Evolutionary conservation across 805 yeast species (phyloP).

Genomic region (Maudiozyma bulderi): DNA sequence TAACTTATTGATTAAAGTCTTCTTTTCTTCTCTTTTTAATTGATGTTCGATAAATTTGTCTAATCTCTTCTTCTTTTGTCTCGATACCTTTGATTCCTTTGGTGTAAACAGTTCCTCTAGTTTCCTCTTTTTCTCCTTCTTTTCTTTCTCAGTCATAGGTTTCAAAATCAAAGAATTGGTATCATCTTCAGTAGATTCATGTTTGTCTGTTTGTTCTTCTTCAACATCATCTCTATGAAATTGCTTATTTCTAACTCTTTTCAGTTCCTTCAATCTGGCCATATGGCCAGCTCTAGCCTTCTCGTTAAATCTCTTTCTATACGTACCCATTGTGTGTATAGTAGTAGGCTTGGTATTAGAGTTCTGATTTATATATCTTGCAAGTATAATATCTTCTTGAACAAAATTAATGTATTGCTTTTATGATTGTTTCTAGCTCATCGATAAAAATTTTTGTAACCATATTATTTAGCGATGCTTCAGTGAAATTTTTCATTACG

Average conservation of each 20-base stretch:
- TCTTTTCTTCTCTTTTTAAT: constrained; percentile 78
- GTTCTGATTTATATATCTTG: not conserved
- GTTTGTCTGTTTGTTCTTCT: constrained; percentile 25
- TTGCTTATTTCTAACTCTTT: constrained; percentile 59
- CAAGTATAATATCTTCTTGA: not conserved
- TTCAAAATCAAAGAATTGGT: constrained; percentile 52
- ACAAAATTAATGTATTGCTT: too few species aligned
- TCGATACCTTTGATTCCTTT: constrained; percentile 57
- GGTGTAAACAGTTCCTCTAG: constrained; percentile 51
- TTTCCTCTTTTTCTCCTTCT: constrained; percentile 52
- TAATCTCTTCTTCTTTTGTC: constrained; percentile 65
- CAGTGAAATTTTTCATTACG: too few species aligned
- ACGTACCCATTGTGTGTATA: constrained; percentile 55
- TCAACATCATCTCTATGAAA: constrained; percentile 40
- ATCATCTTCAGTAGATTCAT: constrained; percentile 26
- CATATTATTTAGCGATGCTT: too few species aligned
- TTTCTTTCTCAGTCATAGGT: constrained; percentile 59
- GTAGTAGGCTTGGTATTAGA: not conserved
- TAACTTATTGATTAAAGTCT: constrained; percentile 62
- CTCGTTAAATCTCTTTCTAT: constrained; percentile 71
- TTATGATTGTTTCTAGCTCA: too few species aligned
- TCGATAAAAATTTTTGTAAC: too few species aligned
- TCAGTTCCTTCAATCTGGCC: constrained; percentile 64
- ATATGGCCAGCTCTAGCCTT: constrained; percentile 81
- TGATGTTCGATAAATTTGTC: constrained; percentile 93